Evolutionary conservation across 352 stramenopile genomes (phyloP), one percentile per base, ranked within the genome.

Genomic region (Phytophthora hibernalis): DNA sequence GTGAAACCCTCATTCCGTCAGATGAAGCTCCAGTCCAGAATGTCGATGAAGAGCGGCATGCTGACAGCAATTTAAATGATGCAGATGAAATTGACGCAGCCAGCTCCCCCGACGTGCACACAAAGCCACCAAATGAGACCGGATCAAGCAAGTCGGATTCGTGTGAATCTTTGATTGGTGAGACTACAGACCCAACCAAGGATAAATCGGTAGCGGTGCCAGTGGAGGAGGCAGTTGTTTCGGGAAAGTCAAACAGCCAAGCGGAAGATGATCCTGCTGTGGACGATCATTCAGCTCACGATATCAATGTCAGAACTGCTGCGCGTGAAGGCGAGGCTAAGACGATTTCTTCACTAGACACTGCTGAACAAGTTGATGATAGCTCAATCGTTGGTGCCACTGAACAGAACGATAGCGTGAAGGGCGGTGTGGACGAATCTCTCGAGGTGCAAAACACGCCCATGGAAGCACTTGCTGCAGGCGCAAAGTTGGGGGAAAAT

Each of bases 1-100:
- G 37, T 10, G 63, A 67, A 52, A 35, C 33, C 22, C 20, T 21
- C n/a, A 22, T 15, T 50, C 18, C 20, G 52, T 18, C 33, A 18
- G 63, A 67, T 35, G 15, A n/a, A 28, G 20, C 0, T 26, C 16
- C 24, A 10, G 38, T 1, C 11, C 40, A 44, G 42, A 53, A 65
- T 54, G 38, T 31, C 28, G 38, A 49, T 54, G 55, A 66, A 37
- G 40, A 47, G 22, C 22, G 49, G 13, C 48, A 51, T 42, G 38
- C 40, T 60, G 56, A 67, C 49, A 55, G 9, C 43, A 20, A 42
- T 57, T 31, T 58, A 35, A 21, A 26, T 51, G 21, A 20, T 53
- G 28, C 47, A 55, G 33, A n/a, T n/a, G n/a, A n/a, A n/a, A n/a
- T n/a, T n/a, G n/a, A 30, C 26, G 26, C 26, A 30, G 26, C 2